Conservation (phyloP, 495 filamentous ascomycete species). For the Cairneyella variabilis region DNA sequence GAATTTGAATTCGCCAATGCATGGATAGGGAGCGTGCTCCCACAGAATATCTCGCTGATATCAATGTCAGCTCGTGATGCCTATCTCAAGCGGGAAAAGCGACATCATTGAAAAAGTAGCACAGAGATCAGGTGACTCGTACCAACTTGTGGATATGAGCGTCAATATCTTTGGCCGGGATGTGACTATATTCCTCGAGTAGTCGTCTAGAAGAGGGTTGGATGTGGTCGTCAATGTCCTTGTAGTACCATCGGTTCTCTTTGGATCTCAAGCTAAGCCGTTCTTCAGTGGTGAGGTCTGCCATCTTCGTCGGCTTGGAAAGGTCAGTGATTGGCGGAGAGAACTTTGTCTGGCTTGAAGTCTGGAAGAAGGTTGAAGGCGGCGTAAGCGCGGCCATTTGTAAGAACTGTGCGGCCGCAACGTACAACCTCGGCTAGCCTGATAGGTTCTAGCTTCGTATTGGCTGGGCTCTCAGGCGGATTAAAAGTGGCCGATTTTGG, state of each 20-base stretch:
- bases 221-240: slow-evolving; percentile 3
- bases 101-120: neutral
- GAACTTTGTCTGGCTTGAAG: neutral
- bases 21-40: slow-evolving; percentile 44
- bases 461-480: too few relatives aligned
- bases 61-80: too few relatives aligned
- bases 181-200: slow-evolving; percentile 44
- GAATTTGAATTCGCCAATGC: slow-evolving; percentile 51
- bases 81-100: too few relatives aligned
- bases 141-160: slow-evolving; percentile 45
- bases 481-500: too few relatives aligned
- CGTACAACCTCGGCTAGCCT: neutral
- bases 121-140: slow-evolving; percentile 13
- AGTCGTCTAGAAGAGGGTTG: slow-evolving; percentile 22
- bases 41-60: slow-evolving; percentile 48
- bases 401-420: too few relatives aligned
- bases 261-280: slow-evolving; percentile 4
- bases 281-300: neutral
- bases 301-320: neutral
- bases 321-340: neutral
- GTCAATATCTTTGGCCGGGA: slow-evolving; percentile 39
- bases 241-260: slow-evolving; percentile 17
- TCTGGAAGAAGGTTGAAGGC: too few relatives aligned
- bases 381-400: too few relatives aligned
- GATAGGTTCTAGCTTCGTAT: too few relatives aligned